These are phyloP conservation scores for Venustampulla echinocandica DNA, from an alignment of 495 filamentous ascomycete genomes.

Conservation along the genomic window DNA sequence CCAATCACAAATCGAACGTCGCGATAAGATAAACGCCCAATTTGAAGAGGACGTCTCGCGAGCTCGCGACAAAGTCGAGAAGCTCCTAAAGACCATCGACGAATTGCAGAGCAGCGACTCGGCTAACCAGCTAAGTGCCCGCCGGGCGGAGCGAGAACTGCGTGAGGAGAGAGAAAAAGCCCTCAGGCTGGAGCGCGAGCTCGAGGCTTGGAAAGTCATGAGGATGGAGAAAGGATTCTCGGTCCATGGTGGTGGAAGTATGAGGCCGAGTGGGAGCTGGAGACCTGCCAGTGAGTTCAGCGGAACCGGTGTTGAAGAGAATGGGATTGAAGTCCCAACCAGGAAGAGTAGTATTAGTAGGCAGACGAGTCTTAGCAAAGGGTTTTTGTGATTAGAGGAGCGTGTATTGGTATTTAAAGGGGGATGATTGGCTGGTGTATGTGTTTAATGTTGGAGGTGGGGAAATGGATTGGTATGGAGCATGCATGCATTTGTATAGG, in stretches of 20 bases:
- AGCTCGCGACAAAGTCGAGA: slow-evolving; percentile 80
- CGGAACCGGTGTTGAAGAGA: slow-evolving; percentile 24
- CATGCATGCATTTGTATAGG: too few relatives aligned
- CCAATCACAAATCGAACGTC: slow-evolving; percentile 83
- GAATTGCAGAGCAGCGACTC: slow-evolving; percentile 84
- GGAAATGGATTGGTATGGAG: background rate
- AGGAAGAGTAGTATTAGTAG: slow-evolving; percentile 47
- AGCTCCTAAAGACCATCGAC: slow-evolving; percentile 81
- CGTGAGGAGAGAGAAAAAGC: slow-evolving; percentile 82
- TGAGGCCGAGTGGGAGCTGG: slow-evolving; percentile 29
- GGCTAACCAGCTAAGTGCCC: slow-evolving; percentile 64
- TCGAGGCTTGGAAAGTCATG: slow-evolving; percentile 74
- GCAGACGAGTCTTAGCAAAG: slow-evolving; percentile 44
- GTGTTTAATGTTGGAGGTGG: background rate
- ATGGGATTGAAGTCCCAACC: slow-evolving; percentile 40
- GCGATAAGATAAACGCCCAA: slow-evolving; percentile 73
- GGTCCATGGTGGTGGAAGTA: slow-evolving; percentile 19
- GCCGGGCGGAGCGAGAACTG: slow-evolving; percentile 82
- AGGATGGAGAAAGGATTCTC: slow-evolving; percentile 35
- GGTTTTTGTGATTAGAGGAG: slow-evolving; percentile 37
- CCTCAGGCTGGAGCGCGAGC: slow-evolving; percentile 74
- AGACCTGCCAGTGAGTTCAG: slow-evolving; percentile 2
- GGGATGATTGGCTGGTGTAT: slow-evolving; percentile 1
- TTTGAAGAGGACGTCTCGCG: slow-evolving; percentile 74
- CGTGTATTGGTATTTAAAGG: too few relatives aligned